Conservation (phyloP, 768 basidiomycete genomes). For the Boletus sensibilis region DNA sequence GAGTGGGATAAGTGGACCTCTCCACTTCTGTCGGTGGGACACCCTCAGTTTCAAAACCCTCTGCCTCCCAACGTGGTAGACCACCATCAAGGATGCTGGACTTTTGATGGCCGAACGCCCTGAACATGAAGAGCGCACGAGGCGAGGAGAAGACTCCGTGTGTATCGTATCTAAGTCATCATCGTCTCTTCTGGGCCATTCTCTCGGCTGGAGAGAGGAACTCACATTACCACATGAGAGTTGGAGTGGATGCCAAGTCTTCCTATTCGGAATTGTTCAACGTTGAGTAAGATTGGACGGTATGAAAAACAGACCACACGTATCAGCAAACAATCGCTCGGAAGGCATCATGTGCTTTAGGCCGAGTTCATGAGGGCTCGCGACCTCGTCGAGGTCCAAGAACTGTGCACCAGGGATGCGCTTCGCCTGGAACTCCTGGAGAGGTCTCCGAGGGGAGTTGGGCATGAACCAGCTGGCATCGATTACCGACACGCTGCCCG, state of each 20-base stretch:
- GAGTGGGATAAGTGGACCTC: conserved; percentile 48
- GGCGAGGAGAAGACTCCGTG: conserved; percentile 92
- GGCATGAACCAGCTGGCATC: conserved; percentile 98
- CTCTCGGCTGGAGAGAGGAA: conserved; percentile 5
- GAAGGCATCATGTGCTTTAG: conserved; percentile 95
- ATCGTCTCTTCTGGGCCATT: conserved; percentile 7
- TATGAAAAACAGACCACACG: conserved; percentile 61
- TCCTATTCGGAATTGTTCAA: conserved; percentile 39
- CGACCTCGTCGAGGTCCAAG: conserved; percentile 79
- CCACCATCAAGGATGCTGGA: conserved; percentile 94
- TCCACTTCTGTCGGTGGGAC: conserved; percentile 24
- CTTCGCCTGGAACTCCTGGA: conserved; percentile 63
- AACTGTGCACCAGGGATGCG: conserved; percentile 72
- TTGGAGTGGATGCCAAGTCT: conserved; percentile 67
- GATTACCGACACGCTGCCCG: conserved; percentile 41
- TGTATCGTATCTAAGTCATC: conserved; percentile 70
- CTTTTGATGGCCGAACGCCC: conserved; percentile 82
- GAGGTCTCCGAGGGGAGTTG: conserved; percentile 66
- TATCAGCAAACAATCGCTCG: conserved; percentile 64
- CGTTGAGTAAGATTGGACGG: conserved; percentile 4
- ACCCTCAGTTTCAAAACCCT: conserved; percentile 55
- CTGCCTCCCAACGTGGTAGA: conserved; percentile 74
- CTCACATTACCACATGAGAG: conserved; percentile 82
- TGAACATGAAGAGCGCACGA: conserved; percentile 92
- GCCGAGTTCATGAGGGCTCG: conserved; percentile 70